Base-by-base conservation (phyloP, 768 basidiomycete species). In the Hortiboletus campestris region DNA sequence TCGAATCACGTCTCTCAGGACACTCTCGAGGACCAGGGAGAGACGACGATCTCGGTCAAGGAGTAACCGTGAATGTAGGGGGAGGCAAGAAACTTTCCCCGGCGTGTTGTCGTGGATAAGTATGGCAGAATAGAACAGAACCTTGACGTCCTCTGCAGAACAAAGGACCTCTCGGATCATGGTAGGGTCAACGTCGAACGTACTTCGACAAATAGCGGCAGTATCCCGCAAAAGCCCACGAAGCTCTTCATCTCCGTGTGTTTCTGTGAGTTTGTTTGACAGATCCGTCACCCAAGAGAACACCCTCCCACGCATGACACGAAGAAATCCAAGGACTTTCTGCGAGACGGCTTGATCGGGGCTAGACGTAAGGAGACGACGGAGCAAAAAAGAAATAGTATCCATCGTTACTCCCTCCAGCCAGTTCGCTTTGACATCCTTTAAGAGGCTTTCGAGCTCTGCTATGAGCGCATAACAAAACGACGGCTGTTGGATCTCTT, bases 351-450 rank as follows among this genome's bases (percentile, higher is more conserved):
- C 35, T 5, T 34, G 11, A 20, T 48, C n/a, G 4, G 19, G 36
- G 17, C 48, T 60, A 13, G 72, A 68, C 0, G 70, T 62, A 28
- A 79, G 61, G 6, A 80, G 51, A 9, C 80, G 76, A 56, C 59
- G 50, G 8, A 65, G 62, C 7, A 81, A 56, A 22, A 69, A 51
- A 2, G 71, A 64, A 22, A 74, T 64, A 3, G 69, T 75, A 55
- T 65, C 49, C 53, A 75, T 61, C 0, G 73, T 61, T 9, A 63
- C 49, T 0, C 58, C 62, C 53, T 74, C 67, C 46, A 70, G 58
- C 80, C 80, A 81, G 51, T 76, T 81, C 10, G 51, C 68, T 48
- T 67, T 59, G 25, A 81, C 60, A 20, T 65, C 68, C 25, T 10
- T 8, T 3, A 52, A 29, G 19, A 77, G 62, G 17, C 55, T 56